Evolutionary conservation across 768 basidiomycete species (phyloP), one percentile per base, ranked within the genome.

Genomic region (Suillus alpinus): DNA sequence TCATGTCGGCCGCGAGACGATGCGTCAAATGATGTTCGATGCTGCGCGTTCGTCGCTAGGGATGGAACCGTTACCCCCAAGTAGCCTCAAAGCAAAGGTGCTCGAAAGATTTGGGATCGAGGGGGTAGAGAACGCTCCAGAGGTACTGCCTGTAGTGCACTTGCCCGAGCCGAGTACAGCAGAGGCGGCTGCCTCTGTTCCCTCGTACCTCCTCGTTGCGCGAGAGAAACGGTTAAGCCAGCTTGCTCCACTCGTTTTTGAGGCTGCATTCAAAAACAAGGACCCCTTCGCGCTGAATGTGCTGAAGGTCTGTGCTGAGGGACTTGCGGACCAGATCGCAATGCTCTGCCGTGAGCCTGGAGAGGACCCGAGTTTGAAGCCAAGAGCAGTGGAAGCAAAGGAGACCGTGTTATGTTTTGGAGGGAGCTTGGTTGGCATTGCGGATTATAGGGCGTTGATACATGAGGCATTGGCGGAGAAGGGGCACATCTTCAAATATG

Each of bases 161-260:
- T 73, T 82, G 36, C 82, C 87, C 4, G 90, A 93, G 63, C 82
- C 80, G 4, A 36, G 63, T 8, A 62, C 66, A 20, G 62, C 52
- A 9, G 50, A 67, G 32, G 63, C 58, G 26, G 37, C 50, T n/a
- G 46, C 69, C 41, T 65, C 69, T 56, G 61, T 68, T 23, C 74
- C 72, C 6, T 62, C 59, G 29, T 70, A 71, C 58, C 68, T 65
- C 37, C 69, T 57, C 29, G 66, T 81, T 44, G 72, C 82, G 6
- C 81, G 87, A 61, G 91, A 94, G 76, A 87, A 87, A 66, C 84
- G 92, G 1, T 77, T 94, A 13, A 91, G 91, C 3, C 81, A 83
- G 39, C 85, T 93, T 18, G 77, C 86, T 4, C 91, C 91, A 3
- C 71, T 92, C 47, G 89, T 93, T n/a, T 94, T 94, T 69, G 75